Percentiles rank a stretch among this genome's conserved stretches.
These are phyloP conservation scores for Xylaria flabelliformis DNA, from an alignment of 495 filamentous ascomycete genomes.

Conservation along the genomic window DNA sequence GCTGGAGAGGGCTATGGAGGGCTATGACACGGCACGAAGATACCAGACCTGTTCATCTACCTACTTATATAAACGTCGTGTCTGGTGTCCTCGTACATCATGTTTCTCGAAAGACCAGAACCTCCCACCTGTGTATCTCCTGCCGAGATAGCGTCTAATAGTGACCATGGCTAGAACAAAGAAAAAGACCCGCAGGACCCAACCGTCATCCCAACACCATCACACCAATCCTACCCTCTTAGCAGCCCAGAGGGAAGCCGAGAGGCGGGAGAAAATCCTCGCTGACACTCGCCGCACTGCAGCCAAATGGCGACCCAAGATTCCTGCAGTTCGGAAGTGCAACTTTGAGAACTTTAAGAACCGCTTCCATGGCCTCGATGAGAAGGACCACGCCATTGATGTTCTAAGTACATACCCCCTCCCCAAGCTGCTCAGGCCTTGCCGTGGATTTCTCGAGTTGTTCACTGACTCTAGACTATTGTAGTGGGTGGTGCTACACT, in stretches of 20 bases:
- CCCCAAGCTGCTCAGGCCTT: background rate
- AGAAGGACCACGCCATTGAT: conserved; percentile 44
- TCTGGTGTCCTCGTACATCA: background rate
- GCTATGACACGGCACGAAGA: background rate
- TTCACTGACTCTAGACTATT: background rate
- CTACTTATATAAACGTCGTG: conserved; percentile 19
- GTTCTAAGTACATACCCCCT: conserved; percentile 31
- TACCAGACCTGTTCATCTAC: background rate
- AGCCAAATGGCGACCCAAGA: conserved; percentile 43
- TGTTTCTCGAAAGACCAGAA: conserved; percentile 1
- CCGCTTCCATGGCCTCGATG: conserved; percentile 38
- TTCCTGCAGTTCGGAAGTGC: conserved; percentile 43
- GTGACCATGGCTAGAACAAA: conserved; percentile 30
- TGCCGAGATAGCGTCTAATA: background rate
- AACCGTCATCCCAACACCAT: background rate
- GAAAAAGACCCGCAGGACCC: conserved; percentile 7
- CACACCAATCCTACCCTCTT: conserved; percentile 10
- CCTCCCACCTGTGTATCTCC: background rate
- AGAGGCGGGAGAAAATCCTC: conserved; percentile 38
- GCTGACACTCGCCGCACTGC: conserved; percentile 38
- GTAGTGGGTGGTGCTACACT: conserved; percentile 35
- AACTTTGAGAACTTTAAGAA: conserved; percentile 51
- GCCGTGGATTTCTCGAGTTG: background rate
- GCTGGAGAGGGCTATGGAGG: background rate
- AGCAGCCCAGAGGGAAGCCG: conserved; percentile 37